A percentile compares a stretch with the other conserved stretches of the same genome.
Conservation (phyloP, 2,329 filamentous ascomycete species). For the Lecanicillium sp. region DNA sequence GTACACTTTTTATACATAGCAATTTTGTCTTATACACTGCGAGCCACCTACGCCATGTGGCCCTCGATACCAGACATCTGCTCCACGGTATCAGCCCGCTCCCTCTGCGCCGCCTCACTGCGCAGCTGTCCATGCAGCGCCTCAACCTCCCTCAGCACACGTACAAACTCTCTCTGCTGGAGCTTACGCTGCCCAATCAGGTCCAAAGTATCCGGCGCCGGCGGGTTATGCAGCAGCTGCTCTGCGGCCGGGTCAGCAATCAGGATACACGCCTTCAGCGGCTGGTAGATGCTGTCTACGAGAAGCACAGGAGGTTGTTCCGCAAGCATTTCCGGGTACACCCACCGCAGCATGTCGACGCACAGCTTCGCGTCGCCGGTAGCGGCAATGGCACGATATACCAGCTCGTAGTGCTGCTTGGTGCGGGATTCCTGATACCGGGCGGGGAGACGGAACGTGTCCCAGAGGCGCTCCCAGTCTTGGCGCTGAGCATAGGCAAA, state of each 20-base stretch:
- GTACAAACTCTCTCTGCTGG: conserved; percentile 23
- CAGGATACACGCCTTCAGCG: conserved; percentile 46
- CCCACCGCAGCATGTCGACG: conserved; percentile 40
- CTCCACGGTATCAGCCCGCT: neutral
- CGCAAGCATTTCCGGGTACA: conserved; percentile 50
- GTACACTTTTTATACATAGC: too few species aligned
- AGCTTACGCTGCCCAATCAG: conserved; percentile 15
- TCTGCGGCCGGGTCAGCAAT: conserved; percentile 46
- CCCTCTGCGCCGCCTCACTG: conserved; percentile 1
- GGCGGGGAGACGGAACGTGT: conserved; percentile 48
- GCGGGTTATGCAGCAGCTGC: conserved; percentile 16
- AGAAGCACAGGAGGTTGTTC: conserved; percentile 44
- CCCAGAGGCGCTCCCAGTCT: conserved; percentile 53
- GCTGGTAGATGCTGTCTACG: conserved; percentile 32
- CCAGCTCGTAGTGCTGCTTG: conserved; percentile 43
- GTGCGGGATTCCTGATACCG: conserved; percentile 41
- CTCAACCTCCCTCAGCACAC: conserved; percentile 24
- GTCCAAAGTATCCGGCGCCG: conserved; percentile 3
- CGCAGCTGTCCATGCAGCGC: conserved; percentile 7
- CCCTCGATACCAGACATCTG: too few species aligned
- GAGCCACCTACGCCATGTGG: too few species aligned
- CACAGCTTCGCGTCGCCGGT: conserved; percentile 35
- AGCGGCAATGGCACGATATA: conserved; percentile 42
- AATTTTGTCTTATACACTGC: too few species aligned
- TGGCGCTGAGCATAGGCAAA: conserved; percentile 34